phyloP scores from a whole-genome alignment of 2,329 filamentous ascomycete genomes.

The Beauveria bassiana region DNA sequence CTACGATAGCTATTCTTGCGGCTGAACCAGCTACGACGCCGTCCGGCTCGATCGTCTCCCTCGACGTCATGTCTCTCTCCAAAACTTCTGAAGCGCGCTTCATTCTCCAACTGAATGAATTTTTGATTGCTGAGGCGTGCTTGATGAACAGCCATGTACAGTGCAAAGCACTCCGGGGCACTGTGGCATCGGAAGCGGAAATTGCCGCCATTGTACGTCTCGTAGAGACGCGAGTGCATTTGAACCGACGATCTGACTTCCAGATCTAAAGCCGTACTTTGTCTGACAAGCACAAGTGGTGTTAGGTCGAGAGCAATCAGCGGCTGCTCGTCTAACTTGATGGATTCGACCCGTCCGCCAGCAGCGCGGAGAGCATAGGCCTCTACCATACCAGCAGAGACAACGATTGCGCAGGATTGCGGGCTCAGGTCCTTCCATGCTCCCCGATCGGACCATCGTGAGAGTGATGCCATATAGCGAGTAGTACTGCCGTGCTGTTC shows the following conservation, averaged over 20 bases:
- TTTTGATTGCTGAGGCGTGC: constrained; percentile 88
- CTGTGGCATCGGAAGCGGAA: constrained; percentile 84
- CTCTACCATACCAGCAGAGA: constrained; percentile 52
- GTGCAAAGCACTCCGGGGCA: constrained; percentile 66
- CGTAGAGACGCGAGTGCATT: constrained; percentile 58
- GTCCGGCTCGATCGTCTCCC: constrained; percentile 41
- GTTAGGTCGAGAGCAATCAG: constrained; percentile 75
- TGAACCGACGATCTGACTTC: constrained; percentile 85
- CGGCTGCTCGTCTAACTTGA: constrained; percentile 24
- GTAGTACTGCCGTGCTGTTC: constrained; percentile 33
- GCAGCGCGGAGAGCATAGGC: constrained; percentile 36
- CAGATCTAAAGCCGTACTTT: constrained; percentile 87
- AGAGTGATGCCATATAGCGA: constrained; percentile 47
- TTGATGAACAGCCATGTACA: constrained; percentile 83
- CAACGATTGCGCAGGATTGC: constrained; percentile 45
- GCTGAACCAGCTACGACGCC: constrained; percentile 51
- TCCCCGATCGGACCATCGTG: constrained; percentile 55
- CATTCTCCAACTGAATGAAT: constrained; percentile 62
- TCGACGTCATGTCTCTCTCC: constrained; percentile 46
- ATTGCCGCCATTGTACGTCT: constrained; percentile 56
- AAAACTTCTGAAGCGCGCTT: constrained; percentile 65
- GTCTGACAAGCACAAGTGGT: constrained; percentile 79
- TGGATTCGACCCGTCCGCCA: constrained; percentile 24
- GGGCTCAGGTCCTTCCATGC: constrained; percentile 51
- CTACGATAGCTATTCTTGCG: constrained; percentile 58